Evolutionary conservation across 163 green algal genomes (phyloP).

Genomic region (Coccomyxa subellipsoidea): DNA sequence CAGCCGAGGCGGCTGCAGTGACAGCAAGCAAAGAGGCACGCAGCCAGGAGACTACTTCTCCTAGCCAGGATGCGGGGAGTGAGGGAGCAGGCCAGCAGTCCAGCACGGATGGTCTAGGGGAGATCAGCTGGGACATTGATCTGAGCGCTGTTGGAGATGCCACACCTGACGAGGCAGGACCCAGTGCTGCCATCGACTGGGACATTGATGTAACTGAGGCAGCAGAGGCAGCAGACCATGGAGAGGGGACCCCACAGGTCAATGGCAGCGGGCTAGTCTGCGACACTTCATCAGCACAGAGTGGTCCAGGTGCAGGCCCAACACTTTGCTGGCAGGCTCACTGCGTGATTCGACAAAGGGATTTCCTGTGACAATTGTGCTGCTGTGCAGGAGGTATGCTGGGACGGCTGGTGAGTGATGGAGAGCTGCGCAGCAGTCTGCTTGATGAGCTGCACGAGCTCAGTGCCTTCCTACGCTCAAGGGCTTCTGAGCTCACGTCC

Average conservation of each 20-base stretch:
- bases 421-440: conserved; percentile 33
- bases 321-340: background rate
- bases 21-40: background rate
- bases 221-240: background rate
- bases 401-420: conserved; percentile 21
- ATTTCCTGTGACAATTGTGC: background rate
- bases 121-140: background rate
- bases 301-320: background rate
- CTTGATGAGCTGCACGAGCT: conserved; percentile 75
- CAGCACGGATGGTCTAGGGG: background rate
- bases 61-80: background rate
- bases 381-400: background rate
- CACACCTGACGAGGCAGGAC: background rate
- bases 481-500: conserved; percentile 7
- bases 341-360: too few relatives aligned
- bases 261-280: background rate
- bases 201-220: conserved; percentile 24
- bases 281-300: background rate
- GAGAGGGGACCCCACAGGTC: background rate
- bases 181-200: conserved; percentile 37
- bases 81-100: background rate
- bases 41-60: background rate
- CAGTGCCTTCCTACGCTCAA: conserved; percentile 54
- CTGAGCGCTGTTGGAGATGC: background rate
- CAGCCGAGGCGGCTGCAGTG: background rate